Conservation (phyloP, 164 flowering plant genomes). For the Aristolochia fimbriata region DNA sequence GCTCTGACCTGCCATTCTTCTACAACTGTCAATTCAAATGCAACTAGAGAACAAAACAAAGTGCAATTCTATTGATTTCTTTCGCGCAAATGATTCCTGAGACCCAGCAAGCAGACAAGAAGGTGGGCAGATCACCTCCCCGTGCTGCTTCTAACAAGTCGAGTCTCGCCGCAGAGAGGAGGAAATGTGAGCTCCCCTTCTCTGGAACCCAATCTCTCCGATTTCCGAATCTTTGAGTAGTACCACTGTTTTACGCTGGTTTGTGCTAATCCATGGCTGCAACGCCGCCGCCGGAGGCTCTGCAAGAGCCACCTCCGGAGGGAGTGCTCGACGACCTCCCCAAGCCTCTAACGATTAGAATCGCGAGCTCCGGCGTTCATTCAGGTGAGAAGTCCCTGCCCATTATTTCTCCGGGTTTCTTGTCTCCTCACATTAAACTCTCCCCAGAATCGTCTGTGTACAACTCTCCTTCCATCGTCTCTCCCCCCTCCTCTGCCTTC, state of each 20-base stretch:
- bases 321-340: not conserved
- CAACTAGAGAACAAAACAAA: not conserved
- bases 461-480: conserved; percentile 63
- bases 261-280: conserved; percentile 19
- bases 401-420: conserved; percentile 18
- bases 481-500: conserved; percentile 87
- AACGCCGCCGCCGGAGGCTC: conserved; percentile 6
- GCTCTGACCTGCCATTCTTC: conserved; percentile 7
- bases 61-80: not conserved
- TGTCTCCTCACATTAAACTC: conserved; percentile 20
- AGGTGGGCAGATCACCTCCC: not conserved
- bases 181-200: conserved; percentile 1
- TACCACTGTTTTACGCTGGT: not conserved
- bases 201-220: not conserved
- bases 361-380: conserved; percentile 17
- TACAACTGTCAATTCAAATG: conserved; percentile 7
- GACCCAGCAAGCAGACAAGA: not conserved
- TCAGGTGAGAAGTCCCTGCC: conserved; percentile 15
- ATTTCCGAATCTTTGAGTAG: not conserved
- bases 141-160: not conserved
- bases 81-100: conserved; percentile 4
- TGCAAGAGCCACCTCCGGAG: not conserved
- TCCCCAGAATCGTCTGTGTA: conserved; percentile 51
- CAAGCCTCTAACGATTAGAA: conserved; percentile 45
- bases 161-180: not conserved